A percentile compares a stretch with the other conserved stretches of the same genome.
phyloP scores from a whole-genome alignment of 129 eudicot genomes.

The Flaveria linearis region DNA sequence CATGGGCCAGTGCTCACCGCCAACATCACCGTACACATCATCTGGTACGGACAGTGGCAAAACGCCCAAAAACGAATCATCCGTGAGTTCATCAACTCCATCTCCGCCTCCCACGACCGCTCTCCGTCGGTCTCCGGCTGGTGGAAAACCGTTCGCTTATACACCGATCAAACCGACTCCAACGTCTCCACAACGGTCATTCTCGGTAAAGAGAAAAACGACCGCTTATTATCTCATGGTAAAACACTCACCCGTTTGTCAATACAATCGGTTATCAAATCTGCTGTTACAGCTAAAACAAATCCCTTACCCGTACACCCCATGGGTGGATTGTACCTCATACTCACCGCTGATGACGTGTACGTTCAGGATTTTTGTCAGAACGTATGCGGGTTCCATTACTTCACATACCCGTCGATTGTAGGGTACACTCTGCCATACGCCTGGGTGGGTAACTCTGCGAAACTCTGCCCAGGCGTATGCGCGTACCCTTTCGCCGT shows the following conservation, averaged over 20 bases:
- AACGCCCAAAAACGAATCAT: conserved; percentile 73
- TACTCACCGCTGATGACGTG: conserved; percentile 78
- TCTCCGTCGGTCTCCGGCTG: conserved; percentile 76
- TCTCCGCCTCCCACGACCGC: conserved; percentile 48
- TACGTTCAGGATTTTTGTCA: conserved; percentile 79
- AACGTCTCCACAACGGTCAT: conserved; percentile 59
- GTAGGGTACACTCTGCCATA: conserved; percentile 88
- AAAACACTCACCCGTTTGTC: conserved; percentile 70
- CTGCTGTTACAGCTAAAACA: conserved; percentile 63
- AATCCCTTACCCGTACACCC: conserved; percentile 74
- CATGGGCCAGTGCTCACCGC: conserved; percentile 88
- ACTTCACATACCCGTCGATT: conserved; percentile 79
- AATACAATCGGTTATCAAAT: conserved; percentile 68
- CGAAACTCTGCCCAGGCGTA: conserved; percentile 66
- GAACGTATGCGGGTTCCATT: conserved; percentile 82
- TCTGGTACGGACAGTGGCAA: conserved; percentile 91
- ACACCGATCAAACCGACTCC: conserved; percentile 80
- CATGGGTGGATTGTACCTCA: conserved; percentile 63
- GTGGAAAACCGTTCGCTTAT: conserved; percentile 87
- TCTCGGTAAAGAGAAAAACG: conserved; percentile 68
- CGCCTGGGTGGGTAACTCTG: conserved; percentile 93
- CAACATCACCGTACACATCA: conserved; percentile 75
- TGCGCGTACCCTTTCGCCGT: conserved; percentile 89
- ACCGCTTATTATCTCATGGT: conserved; percentile 79
- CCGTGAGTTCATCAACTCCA: conserved; percentile 79